Evolutionary conservation across 257 asterid genomes (phyloP).

Genomic region (Buddleja alternifolia): DNA sequence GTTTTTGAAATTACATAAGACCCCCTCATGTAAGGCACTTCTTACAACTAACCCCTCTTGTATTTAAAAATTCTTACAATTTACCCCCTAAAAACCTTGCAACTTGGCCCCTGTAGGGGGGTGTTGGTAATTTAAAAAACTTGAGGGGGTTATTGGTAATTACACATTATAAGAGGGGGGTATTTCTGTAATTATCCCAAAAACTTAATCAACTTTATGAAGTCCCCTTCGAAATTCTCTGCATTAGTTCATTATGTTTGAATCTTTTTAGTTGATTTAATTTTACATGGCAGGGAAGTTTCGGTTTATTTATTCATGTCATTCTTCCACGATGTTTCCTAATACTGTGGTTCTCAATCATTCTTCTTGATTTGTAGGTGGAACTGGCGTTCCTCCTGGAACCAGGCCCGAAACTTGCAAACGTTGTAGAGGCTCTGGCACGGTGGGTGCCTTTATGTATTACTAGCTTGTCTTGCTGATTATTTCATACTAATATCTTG

Average conservation of each 20-base stretch:
- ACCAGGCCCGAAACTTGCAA: conserved; percentile 92
- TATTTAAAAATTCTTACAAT: too few species aligned
- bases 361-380: conserved; percentile 58
- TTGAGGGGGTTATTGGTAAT: too few species aligned
- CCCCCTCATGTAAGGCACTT: too few species aligned
- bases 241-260: conserved; percentile 6
- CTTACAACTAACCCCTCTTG: too few species aligned
- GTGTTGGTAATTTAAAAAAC: too few species aligned
- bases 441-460: conserved; percentile 52
- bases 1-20: too few species aligned
- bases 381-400: conserved; percentile 98
- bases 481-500: conserved; percentile 8
- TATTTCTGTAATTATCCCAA: too few species aligned
- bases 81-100: too few species aligned
- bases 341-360: conserved; percentile 1
- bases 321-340: conserved; percentile 19
- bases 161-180: too few species aligned
- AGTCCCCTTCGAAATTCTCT: conserved; percentile 10
- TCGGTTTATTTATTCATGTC: background rate
- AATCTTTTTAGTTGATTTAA: conserved; percentile 1
- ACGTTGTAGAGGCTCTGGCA: conserved; percentile 90
- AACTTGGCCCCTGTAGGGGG: too few species aligned
- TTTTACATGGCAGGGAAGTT: conserved; percentile 11
- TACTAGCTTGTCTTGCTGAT: conserved; percentile 11
- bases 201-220: background rate